Conservation (phyloP, 108 stramenopile species). For the Skeletonema grethae region DNA sequence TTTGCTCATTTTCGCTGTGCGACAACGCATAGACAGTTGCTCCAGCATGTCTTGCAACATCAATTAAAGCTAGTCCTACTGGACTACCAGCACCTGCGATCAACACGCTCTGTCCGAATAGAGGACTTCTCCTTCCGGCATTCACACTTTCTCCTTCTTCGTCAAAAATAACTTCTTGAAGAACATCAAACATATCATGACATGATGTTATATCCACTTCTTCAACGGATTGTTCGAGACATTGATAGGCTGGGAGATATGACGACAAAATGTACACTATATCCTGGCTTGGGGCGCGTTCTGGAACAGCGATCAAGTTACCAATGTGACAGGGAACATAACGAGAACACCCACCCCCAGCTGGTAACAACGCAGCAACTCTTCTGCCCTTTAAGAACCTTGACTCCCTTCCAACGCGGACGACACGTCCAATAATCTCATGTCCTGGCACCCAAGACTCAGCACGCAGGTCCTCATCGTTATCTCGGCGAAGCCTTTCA, state of each 20-base stretch:
- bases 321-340: slow-evolving; percentile 48
- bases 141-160: not conserved
- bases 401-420: not conserved
- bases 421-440: not conserved
- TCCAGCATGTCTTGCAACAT: slow-evolving; percentile 57
- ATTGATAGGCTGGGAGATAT: slow-evolving; percentile 80
- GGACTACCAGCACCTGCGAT: slow-evolving; percentile 62
- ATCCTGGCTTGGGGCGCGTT: slow-evolving; percentile 20
- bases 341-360: slow-evolving; percentile 67
- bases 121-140: slow-evolving; percentile 18
- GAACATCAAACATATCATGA: too few species aligned
- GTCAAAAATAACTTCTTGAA: too few species aligned
- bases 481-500: not conserved
- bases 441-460: not conserved
- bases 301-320: slow-evolving; percentile 57
- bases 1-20: not conserved
- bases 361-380: slow-evolving; percentile 63
- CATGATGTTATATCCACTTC: not conserved
- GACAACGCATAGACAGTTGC: slow-evolving; percentile 49
- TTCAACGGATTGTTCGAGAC: not conserved
- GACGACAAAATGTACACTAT: slow-evolving; percentile 53
- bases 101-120: slow-evolving; percentile 61
- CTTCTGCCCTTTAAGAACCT: slow-evolving; percentile 24
- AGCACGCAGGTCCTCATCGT: not conserved
- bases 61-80: slow-evolving; percentile 61